Evolutionary conservation across 768 basidiomycete species (phyloP).

Genomic region (Mycena crocata): DNA sequence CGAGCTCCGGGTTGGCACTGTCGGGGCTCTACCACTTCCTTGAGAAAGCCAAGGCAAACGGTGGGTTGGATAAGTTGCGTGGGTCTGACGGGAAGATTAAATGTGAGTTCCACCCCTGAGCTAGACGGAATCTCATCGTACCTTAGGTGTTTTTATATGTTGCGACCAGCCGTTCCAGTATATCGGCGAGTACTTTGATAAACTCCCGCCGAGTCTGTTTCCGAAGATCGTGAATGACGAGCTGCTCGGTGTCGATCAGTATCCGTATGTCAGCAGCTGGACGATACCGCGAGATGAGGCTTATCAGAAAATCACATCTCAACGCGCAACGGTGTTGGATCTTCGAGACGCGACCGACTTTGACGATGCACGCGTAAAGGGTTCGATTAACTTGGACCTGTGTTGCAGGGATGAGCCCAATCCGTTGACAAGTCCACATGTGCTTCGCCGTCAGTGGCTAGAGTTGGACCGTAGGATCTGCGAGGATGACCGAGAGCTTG

Average conservation of each 20-base stretch:
- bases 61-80: conserved; percentile 18
- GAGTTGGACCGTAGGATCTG: conserved; percentile 9
- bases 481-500: not conserved
- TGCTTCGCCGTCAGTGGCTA: conserved; percentile 27
- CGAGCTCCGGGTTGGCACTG: conserved; percentile 25
- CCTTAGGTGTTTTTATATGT: conserved; percentile 27
- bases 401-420: conserved; percentile 13
- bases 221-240: conserved; percentile 21
- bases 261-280: conserved; percentile 26
- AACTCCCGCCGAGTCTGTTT: conserved; percentile 22
- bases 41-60: conserved; percentile 13
- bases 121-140: not conserved
- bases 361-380: not conserved
- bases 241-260: conserved; percentile 24
- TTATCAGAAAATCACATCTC: not conserved
- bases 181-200: conserved; percentile 25
- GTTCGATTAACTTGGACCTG: conserved; percentile 22
- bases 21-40: conserved; percentile 22
- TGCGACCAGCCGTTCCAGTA: conserved; percentile 29
- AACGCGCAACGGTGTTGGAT: conserved; percentile 6
- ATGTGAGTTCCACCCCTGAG: conserved; percentile 11
- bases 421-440: conserved; percentile 16
- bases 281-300: conserved; percentile 15
- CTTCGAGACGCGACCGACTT: conserved; percentile 24
- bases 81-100: conserved; percentile 23